A percentile compares a stretch with the other conserved stretches of the same genome.
These are phyloP conservation scores for Fusarium stilboides DNA, from an alignment of 2,329 filamentous ascomycete species.

Conservation along the genomic window DNA sequence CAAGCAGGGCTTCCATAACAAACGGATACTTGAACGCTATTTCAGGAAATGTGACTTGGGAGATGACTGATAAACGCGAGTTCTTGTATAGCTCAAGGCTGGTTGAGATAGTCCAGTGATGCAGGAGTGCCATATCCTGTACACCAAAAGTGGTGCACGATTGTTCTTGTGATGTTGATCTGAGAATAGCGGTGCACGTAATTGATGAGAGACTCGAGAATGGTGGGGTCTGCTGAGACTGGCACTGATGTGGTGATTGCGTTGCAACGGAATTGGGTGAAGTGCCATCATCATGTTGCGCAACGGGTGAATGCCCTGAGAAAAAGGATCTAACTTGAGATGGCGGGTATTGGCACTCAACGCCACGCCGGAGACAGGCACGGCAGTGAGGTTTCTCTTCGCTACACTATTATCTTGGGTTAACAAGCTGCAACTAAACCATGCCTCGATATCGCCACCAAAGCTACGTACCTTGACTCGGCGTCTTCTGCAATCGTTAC, in stretches of 20 bases:
- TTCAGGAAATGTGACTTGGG: not conserved
- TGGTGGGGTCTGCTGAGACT: not conserved
- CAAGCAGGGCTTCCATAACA: constrained; percentile 1
- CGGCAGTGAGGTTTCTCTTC: constrained; percentile 11
- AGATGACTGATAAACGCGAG: not conserved
- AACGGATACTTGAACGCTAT: not conserved
- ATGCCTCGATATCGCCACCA: not conserved
- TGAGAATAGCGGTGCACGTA: not conserved
- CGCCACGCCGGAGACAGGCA: constrained; percentile 14
- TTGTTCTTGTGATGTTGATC: not conserved
- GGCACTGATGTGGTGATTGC: not conserved
- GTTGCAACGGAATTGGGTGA: constrained; percentile 5
- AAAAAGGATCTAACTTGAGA: not conserved
- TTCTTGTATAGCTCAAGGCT: constrained; percentile 13
- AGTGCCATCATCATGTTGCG: not conserved
- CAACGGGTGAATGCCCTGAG: not conserved
- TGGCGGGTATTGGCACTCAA: constrained; percentile 6
- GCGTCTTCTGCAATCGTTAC: constrained; percentile 16
- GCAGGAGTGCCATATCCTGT: constrained; percentile 8
- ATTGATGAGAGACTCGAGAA: not conserved
- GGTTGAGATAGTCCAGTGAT: constrained; percentile 13
- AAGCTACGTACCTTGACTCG: constrained; percentile 14
- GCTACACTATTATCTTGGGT: not conserved
- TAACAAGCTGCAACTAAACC: not conserved
- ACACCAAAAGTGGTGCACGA: not conserved